Conservation (phyloP, 202 grass and related monocot genomes). For the Bolboschoenoplectus hybrid region DNA sequence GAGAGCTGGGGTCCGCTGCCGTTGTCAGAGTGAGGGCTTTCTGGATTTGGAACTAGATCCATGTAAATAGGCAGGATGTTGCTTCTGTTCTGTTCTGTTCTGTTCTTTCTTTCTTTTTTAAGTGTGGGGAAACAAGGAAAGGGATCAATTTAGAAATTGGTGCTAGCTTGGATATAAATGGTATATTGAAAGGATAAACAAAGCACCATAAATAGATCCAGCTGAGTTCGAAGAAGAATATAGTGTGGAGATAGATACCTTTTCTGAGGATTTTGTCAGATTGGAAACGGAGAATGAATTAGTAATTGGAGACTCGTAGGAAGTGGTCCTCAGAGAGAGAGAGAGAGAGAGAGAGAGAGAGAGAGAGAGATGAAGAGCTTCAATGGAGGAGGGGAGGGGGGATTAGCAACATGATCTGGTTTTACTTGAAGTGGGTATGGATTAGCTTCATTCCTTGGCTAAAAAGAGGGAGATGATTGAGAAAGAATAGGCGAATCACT, state of each 20-base stretch:
- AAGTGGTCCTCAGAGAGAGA: constrained; percentile 63
- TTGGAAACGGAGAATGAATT: constrained; percentile 37
- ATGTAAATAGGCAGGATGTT: constrained; percentile 46
- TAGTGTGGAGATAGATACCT: constrained; percentile 14
- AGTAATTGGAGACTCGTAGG: constrained; percentile 17
- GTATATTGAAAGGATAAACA: constrained; percentile 19
- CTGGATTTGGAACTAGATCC: constrained; percentile 67
- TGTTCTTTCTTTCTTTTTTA: neutral
- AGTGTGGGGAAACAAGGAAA: constrained; percentile 17
- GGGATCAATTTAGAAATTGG: constrained; percentile 57
- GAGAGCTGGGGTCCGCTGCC: constrained; percentile 29
- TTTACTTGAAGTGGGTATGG: neutral
- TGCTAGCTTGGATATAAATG: constrained; percentile 34
- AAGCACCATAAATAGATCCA: constrained; percentile 30
- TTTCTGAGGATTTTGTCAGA: constrained; percentile 37
- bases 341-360: constrained; percentile 40
- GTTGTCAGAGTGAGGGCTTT: constrained; percentile 70
- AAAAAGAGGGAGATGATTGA: neutral
- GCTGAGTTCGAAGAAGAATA: constrained; percentile 15
- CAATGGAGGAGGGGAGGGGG: constrained; percentile 29
- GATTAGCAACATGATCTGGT: constrained; percentile 14
- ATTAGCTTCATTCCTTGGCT: neutral
- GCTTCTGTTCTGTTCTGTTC: no score
- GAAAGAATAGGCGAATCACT: constrained; percentile 22
- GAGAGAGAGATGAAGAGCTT: neutral